Conservation (phyloP, 208 protist genomes). For the Trypanosoma cruzi region DNA sequence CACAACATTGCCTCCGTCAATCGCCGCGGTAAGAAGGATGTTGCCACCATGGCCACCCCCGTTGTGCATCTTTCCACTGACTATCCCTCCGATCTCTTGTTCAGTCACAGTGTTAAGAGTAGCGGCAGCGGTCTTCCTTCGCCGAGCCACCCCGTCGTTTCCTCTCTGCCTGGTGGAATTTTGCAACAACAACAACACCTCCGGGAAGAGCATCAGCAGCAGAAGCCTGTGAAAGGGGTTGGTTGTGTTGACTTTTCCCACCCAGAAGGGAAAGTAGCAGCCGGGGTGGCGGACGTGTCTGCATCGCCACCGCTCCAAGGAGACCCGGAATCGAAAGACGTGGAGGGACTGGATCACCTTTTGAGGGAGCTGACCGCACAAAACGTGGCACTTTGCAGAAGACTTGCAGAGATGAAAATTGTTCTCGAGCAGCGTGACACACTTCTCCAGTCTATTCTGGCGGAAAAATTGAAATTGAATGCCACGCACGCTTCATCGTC, state of each 20-base stretch:
- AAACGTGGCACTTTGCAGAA: constrained; percentile 6
- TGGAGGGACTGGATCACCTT: constrained; percentile 11
- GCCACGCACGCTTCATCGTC: background rate
- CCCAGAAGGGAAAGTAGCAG: background rate
- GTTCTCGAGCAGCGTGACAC: constrained; percentile 16
- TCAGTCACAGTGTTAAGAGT: background rate
- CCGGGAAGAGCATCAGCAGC: background rate
- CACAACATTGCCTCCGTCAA: background rate
- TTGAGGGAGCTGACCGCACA: constrained; percentile 13
- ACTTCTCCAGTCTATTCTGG: background rate
- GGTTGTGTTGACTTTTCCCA: background rate
- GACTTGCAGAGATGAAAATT: constrained; percentile 18
- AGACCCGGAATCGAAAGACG: background rate
- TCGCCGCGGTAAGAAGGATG: constrained; percentile 5
- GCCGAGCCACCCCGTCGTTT: constrained; percentile 4
- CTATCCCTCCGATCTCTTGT: background rate
- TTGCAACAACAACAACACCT: background rate
- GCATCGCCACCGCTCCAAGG: background rate
- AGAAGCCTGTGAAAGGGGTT: background rate
- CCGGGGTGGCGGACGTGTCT: background rate
- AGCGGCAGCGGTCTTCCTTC: background rate
- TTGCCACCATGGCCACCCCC: background rate
- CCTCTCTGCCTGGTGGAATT: background rate
- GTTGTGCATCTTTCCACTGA: background rate
- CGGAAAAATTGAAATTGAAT: background rate